Conservation (phyloP, 257 asterid genomes). For the Solanum pennellii region DNA sequence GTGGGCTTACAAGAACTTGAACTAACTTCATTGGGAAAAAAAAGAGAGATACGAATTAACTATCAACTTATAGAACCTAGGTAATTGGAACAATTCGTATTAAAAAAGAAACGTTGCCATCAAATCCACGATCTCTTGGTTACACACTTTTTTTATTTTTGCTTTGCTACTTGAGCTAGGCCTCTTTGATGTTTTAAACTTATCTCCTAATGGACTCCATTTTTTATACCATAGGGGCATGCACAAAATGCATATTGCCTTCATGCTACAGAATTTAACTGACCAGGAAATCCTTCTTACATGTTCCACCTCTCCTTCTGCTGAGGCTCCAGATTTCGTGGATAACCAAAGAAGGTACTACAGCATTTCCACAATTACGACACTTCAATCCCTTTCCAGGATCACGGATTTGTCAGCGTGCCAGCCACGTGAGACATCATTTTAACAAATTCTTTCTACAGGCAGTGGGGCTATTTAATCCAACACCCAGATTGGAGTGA, state of each 20-base stretch:
- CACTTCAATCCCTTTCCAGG: background rate
- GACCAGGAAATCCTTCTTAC: constrained; percentile 60
- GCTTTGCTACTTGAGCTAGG: background rate
- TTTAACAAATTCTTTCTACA: constrained; percentile 12
- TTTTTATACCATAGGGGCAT: constrained; percentile 33
- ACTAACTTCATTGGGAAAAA: background rate
- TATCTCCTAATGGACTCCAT: background rate
- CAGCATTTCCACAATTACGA: background rate
- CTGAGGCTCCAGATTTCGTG: constrained; percentile 74
- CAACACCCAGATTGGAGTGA: constrained; percentile 62
- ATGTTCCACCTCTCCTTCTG: constrained; percentile 89
- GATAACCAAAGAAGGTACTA: constrained; percentile 56
- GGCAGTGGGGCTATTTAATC: constrained; percentile 69
- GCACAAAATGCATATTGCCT: constrained; percentile 32
- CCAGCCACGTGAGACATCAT: background rate
- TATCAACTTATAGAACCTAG: background rate
- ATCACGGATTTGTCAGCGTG: background rate
- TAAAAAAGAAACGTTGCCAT: background rate
- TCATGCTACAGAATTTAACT: constrained; percentile 39
- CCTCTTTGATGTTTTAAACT: background rate
- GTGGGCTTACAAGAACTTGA: background rate
- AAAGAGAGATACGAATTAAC: background rate
- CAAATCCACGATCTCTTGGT: background rate
- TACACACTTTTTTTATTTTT: background rate
- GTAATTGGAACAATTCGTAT: background rate